Base-by-base conservation (phyloP, 2,329 filamentous ascomycete species). In the Hypoxylon sp. region DNA sequence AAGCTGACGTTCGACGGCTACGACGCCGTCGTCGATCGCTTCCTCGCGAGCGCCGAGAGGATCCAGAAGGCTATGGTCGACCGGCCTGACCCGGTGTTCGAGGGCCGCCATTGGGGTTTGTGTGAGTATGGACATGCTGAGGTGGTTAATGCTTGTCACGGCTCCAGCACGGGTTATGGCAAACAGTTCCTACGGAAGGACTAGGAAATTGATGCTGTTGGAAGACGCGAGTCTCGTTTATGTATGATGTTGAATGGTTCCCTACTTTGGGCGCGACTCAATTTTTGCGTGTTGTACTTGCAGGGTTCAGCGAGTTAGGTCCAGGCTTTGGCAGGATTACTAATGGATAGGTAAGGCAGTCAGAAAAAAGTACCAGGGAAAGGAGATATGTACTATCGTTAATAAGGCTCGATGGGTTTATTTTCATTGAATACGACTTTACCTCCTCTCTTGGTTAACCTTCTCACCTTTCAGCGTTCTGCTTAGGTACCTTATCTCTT, bases 1-100 rank as follows among this genome's bases (percentile, higher is more conserved):
- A 80, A 75, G 73, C 68, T 78, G 21, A 75, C 71, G 1, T 76
- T 72, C 1, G 23, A 61, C 1, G 57, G 70, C 3, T 81, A 82
- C 46, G 58, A 57, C 0, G 69, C 69, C 1, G 75, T 79, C 0
- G 76, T 72, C 14, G 68, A 74, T 5, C 71, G 71, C 5, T 82
- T 83, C 38, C 63, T 82, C 2, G 57, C 55, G 1, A 81, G 77
- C 25, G 81, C 78, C 0, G 69, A 70, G n/a, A 72, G 70, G 41
- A 72, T 83, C 7, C 77, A 79, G 65, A 67, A 69, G 3, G 70
- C 72, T 0, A 73, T 71, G 32, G 57, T 59, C 2, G 65, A 75
- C 4, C 67, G 67, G 4, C 76, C 79, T 2, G 68, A 74, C 13
- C 75, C 76, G 1, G 68, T 65, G 3, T 70, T 78, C 1, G 65